phyloP scores from a whole-genome alignment of 495 filamentous ascomycete genomes.

The Penicillium daleae region DNA sequence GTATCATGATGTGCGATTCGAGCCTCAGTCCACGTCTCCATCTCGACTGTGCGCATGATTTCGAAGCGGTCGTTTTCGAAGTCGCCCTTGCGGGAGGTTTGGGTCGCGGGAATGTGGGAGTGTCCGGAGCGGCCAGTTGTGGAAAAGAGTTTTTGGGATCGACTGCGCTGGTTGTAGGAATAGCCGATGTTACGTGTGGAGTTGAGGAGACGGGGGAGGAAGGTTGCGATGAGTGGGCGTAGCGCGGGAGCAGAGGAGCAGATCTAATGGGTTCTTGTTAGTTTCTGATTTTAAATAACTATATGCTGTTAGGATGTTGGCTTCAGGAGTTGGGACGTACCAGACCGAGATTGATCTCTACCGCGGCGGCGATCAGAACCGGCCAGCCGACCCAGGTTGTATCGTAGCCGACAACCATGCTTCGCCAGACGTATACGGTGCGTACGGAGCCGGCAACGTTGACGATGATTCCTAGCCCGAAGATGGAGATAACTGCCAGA shows the following conservation, averaged over 20 bases:
- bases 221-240: slow-evolving; percentile 53
- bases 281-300: not conserved
- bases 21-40: slow-evolving; percentile 39
- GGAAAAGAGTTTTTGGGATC: slow-evolving; percentile 31
- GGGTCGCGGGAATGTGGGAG: slow-evolving; percentile 10
- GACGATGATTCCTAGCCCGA: slow-evolving; percentile 60
- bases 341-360: slow-evolving; percentile 64
- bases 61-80: slow-evolving; percentile 30
- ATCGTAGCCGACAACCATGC: slow-evolving; percentile 54
- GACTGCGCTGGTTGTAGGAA: slow-evolving; percentile 27
- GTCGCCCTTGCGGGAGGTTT: slow-evolving; percentile 9
- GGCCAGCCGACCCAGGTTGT: slow-evolving; percentile 58
- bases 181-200: slow-evolving; percentile 29
- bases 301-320: not conserved
- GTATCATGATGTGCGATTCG: slow-evolving; percentile 19
- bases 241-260: slow-evolving; percentile 60
- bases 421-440: slow-evolving; percentile 56
- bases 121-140: slow-evolving; percentile 29
- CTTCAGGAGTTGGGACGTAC: slow-evolving; percentile 51
- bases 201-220: slow-evolving; percentile 46
- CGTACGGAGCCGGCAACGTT: slow-evolving; percentile 60
- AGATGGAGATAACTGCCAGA: slow-evolving; percentile 60
- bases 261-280: slow-evolving; percentile 37
- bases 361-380: slow-evolving; percentile 52
- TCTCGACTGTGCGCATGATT: slow-evolving; percentile 40